Conservation (phyloP, 371 early-diverging fungal genomes). For the Blakeslea trispora region DNA sequence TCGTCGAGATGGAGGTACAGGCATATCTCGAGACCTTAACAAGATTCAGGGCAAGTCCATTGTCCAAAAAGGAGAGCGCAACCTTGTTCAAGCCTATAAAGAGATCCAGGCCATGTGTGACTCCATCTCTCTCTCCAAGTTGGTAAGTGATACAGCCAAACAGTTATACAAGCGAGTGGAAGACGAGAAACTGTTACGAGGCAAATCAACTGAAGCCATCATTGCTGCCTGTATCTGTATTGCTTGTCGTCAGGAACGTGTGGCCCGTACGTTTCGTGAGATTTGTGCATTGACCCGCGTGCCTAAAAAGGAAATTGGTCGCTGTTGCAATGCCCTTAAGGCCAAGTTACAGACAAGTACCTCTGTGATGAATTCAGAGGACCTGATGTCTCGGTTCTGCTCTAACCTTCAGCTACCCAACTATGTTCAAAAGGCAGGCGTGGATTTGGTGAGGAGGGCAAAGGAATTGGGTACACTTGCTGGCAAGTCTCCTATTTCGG, state of each 20-base stretch:
- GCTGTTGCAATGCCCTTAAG: slow-evolving; percentile 80
- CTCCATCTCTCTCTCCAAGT: slow-evolving; percentile 80
- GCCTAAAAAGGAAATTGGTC: slow-evolving; percentile 87
- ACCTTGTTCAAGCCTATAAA: slow-evolving; percentile 88
- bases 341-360: slow-evolving; percentile 63
- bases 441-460: slow-evolving; percentile 69
- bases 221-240: slow-evolving; percentile 97
- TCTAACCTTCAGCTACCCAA: slow-evolving; percentile 71
- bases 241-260: slow-evolving; percentile 91
- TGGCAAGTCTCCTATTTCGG: slow-evolving; percentile 87
- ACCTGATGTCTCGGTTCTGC: slow-evolving; percentile 87
- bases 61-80: slow-evolving; percentile 73
- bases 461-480: slow-evolving; percentile 81
- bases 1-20: slow-evolving; percentile 77
- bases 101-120: slow-evolving; percentile 93
- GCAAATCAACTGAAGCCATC: slow-evolving; percentile 88
- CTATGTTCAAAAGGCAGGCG: slow-evolving; percentile 71
- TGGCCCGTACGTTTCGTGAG: slow-evolving; percentile 97
- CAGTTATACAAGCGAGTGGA: slow-evolving; percentile 89
- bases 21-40: slow-evolving; percentile 68
- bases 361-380: slow-evolving; percentile 69
- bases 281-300: slow-evolving; percentile 93
- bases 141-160: slow-evolving; percentile 92
- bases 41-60: slow-evolving; percentile 74
- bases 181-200: slow-evolving; percentile 85